A percentile compares a stretch with the other conserved stretches of the same genome.
Evolutionary conservation across 768 basidiomycete genomes (phyloP).

Genomic region (Boletellus ananiceps): DNA sequence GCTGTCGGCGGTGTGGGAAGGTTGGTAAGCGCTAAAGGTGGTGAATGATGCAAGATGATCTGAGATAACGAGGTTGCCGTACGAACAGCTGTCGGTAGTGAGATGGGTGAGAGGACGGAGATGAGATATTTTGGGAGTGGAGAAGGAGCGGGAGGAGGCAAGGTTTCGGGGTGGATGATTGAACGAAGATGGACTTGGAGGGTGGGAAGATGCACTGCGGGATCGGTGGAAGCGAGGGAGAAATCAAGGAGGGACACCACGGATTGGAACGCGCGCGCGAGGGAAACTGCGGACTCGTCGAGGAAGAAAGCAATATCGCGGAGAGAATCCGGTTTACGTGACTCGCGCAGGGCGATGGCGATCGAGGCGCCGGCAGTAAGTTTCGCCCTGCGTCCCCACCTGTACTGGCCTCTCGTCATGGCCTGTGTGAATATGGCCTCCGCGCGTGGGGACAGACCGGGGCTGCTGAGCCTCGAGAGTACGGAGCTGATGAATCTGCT

Average conservation of each 20-base stretch:
- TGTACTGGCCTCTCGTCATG: slow-evolving; percentile 52
- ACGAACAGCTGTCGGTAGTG: slow-evolving; percentile 36
- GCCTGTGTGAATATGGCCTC: slow-evolving; percentile 65
- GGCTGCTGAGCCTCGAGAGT: slow-evolving; percentile 51
- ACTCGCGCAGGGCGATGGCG: slow-evolving; percentile 67
- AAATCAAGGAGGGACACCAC: slow-evolving; percentile 51
- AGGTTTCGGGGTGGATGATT: slow-evolving; percentile 30
- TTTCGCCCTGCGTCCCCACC: slow-evolving; percentile 74
- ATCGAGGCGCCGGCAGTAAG: slow-evolving; percentile 65
- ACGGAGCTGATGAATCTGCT: slow-evolving; percentile 58
- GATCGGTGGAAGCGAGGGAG: slow-evolving; percentile 50
- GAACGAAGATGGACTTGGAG: slow-evolving; percentile 52
- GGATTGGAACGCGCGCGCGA: slow-evolving; percentile 53
- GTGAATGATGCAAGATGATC: slow-evolving; percentile 38
- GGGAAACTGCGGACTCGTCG: slow-evolving; percentile 44
- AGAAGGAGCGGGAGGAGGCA: slow-evolving; percentile 21
- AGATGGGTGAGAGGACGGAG: slow-evolving; percentile 37
- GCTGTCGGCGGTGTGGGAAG: slow-evolving; percentile 49
- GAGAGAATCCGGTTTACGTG: slow-evolving; percentile 61
- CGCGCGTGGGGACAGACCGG: slow-evolving; percentile 63
- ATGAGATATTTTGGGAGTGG: slow-evolving; percentile 32
- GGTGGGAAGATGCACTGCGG: slow-evolving; percentile 52
- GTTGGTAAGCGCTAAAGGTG: slow-evolving; percentile 37
- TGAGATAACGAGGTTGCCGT: slow-evolving; percentile 45
- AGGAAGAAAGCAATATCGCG: slow-evolving; percentile 66